Base-by-base conservation (phyloP, 2,329 filamentous ascomycete genomes). In the Aspergillus tamarii region DNA sequence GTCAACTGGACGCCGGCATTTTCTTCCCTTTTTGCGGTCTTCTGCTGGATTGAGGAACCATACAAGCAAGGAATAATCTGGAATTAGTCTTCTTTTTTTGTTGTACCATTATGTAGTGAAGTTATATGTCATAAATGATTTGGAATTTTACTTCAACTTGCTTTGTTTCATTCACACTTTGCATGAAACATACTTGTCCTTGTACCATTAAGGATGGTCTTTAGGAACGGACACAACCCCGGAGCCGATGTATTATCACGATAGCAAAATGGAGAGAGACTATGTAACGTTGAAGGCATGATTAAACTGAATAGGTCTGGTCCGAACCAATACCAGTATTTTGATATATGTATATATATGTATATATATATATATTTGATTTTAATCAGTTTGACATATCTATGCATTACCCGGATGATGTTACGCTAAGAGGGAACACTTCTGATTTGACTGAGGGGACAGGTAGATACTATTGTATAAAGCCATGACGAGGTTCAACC, bases 1-100 rank as follows among this genome's bases (percentile, higher is more conserved):
- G 34, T 53, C 57, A 60, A 45, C 43, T 57, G 39, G 59, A 64
- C n/a, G 54, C 52, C 39, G 39, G 39, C 14, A 45, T 55, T 54
- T 36, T 12, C 14, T 60, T 60, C 48, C 52, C 28, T 34, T 46
- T 57, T 57, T 45, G 55, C n/a, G 21, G 26, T 53, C 32, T 23
- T 55, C 30, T 26, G 8, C n/a, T 39, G 21, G 21, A 14, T 19
- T 36, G 21, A 14, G 52, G 14, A 34, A 39, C 23, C 14, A 26
- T 39, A 39, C 52, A 8, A 55, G 34, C 32, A 32, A 39, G 10
- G n/a, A 39, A 55, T 39, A 14, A 11, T 28, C 26, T 2, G 46
- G 30, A 30, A 19, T 30, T 19, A 28, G 26, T 19, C 26, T 28
- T 14, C 46, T 50, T 32, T 52, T 21, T 46, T 52, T n/a, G 28